Evolutionary conservation across 1,284 basidiomycete genomes (phyloP).

Genomic region (Irpex lacteus): DNA sequence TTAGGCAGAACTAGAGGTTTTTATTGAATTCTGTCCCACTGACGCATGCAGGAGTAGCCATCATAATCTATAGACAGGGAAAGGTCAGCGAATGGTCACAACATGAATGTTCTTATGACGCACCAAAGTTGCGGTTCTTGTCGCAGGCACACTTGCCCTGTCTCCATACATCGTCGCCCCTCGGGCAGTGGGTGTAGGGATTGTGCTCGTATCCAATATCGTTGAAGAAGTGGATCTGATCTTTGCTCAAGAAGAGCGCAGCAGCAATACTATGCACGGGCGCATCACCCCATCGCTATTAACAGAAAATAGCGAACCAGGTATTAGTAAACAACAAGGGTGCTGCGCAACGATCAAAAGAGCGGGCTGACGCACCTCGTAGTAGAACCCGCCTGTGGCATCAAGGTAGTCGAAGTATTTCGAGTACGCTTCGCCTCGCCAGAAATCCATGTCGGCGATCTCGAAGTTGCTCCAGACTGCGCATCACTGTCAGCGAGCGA

Average conservation of each 20-base stretch:
- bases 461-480: constrained; percentile 79
- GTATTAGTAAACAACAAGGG: background rate
- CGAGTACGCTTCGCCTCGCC: constrained; percentile 61
- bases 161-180: constrained; percentile 36
- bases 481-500: background rate
- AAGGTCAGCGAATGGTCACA: background rate
- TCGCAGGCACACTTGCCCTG: constrained; percentile 45
- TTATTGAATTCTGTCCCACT: constrained; percentile 38
- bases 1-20: background rate
- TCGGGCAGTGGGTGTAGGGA: constrained; percentile 52
- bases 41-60: constrained; percentile 47
- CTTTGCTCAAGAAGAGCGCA: constrained; percentile 57
- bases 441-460: constrained; percentile 66
- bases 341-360: background rate
- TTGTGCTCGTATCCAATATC: constrained; percentile 59
- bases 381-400: constrained; percentile 72
- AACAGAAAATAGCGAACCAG: background rate
- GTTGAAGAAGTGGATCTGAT: constrained; percentile 69
- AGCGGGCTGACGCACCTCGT: constrained; percentile 47
- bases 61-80: constrained; percentile 37
- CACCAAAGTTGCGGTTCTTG: constrained; percentile 41
- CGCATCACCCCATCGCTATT: constrained; percentile 74
- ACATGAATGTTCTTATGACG: constrained; percentile 17
- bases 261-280: constrained; percentile 78
- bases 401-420: constrained; percentile 77